phyloP scores from a whole-genome alignment of 164 flowering plant genomes.

The Kingdonia uniflora region DNA sequence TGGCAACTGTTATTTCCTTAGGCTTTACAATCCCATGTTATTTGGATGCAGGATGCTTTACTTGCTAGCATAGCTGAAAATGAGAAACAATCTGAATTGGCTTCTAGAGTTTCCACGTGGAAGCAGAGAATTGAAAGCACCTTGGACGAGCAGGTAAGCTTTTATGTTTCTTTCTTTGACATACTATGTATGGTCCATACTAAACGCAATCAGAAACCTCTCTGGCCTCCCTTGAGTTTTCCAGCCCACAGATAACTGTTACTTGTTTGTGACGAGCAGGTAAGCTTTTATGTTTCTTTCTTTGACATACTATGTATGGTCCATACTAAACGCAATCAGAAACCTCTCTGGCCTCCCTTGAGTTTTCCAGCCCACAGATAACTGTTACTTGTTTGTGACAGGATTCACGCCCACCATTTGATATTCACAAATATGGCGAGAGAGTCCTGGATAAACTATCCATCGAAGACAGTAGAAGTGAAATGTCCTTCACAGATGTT shows the following conservation, averaged over 20 bases:
- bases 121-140: constrained; percentile 83
- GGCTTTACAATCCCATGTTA: too few relatives aligned
- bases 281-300: constrained; percentile 8
- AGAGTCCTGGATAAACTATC: constrained; percentile 55
- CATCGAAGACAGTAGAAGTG: constrained; percentile 21
- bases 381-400: constrained; percentile 17
- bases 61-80: constrained; percentile 78
- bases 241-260: too few relatives aligned
- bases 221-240: too few relatives aligned
- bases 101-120: constrained; percentile 91
- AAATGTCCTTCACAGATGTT: constrained; percentile 57
- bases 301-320: background rate
- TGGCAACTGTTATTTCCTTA: too few relatives aligned
- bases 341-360: too few relatives aligned
- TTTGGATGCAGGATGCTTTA: constrained; percentile 59
- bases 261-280: constrained; percentile 48
- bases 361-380: too few relatives aligned
- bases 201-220: too few relatives aligned
- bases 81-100: constrained; percentile 82
- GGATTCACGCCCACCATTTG: constrained; percentile 84
- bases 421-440: constrained; percentile 79
- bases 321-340: too few relatives aligned
- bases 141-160: constrained; percentile 69
- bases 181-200: background rate
- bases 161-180: background rate